Evolutionary conservation across 2,329 filamentous ascomycete species (phyloP), one percentile per base, ranked within the genome.

Genomic region (Cytospora paraplurivora): DNA sequence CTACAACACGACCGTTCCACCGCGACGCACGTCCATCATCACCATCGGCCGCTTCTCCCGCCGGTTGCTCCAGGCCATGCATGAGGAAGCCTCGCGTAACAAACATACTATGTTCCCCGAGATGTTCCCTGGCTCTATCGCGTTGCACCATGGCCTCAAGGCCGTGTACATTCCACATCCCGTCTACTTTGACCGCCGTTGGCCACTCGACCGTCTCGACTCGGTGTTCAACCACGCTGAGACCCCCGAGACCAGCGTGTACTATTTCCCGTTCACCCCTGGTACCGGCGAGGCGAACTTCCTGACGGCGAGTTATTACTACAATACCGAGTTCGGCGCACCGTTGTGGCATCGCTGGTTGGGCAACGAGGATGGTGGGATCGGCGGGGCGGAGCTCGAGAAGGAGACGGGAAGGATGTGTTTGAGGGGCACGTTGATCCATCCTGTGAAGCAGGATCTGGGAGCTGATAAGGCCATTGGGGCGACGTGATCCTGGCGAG

Each of bases 131-230:
- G 88, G 89, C 59, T 89, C 89, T 0, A 84, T 89, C 34, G 86
- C 89, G 0, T 80, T 94, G 32, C 85, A 92, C 67, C 90, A 95
- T 72, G 90, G 91, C 10, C 79, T 93, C 57, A 94, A 94, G 76
- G 87, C 88, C 7, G 88, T 92, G 5, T 91, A 88, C 71, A 89
- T 86, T 11, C 91, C 91, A 12, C 90, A 93, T 74, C 90, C 91
- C 1, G 85, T 93, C 55, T 93, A 88, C 74, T 91, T 92, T 70
- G 90, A 94, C 74, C 85, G 90, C 67, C 84, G 88, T 61, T 93
- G 90, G 90, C 76, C 77, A 50, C 79, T 82, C 3, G 74, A 78
- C 32, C 81, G 81, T 65, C 73, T 88, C 35, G 80, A 80, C 41
- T 80, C 78, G 66, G 87, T 82, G 79, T 87, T 88, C 74, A 88